Base-by-base conservation (phyloP, 1,284 basidiomycete species). In the Pseudozyma thailandica region DNA sequence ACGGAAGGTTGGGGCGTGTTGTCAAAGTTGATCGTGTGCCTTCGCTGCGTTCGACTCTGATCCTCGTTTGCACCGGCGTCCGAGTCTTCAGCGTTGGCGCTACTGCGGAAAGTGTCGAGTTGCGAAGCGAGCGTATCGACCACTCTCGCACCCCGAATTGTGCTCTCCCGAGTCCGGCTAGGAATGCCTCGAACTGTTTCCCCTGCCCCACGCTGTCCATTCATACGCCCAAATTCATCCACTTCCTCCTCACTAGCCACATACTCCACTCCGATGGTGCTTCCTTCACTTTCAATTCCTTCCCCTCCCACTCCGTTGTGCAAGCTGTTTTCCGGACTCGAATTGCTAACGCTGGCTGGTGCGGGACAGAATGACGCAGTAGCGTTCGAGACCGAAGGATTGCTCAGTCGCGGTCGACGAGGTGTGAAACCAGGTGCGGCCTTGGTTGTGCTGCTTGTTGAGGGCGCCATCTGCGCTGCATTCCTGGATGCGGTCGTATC, bases 361-460 rank as follows among this genome's bases (percentile, higher is more conserved):
- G 54, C 48, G 13, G 66, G 52, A n/a, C 64, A 56, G 20, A 50
- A 63, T 0, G 57, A 60, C 0, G 71, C 71, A 8, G 71, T 73
- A 23, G 71, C 71, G 28, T 68, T 73, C 28, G 73, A 73, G 13
- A 73, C 70, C 4, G 63, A 69, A 2, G 73, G 73, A 37, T 73
- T 73, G 69, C 69, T 72, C 16, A 75, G 52, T 42, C 62, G 50
- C 2, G 73, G 70, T 7, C 60, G 53, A 35, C 70, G 63, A 16
- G 70, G 73, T n/a, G 56, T 62, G 25, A 75, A 68, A 13, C 48
- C 52, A 5, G 39, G 56, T 25, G 63, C 31, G 9, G 56, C 45
- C 30, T 49, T 48, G 3, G 51, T 6, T 3, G 44, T 16, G 7
- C 37, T 44, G 18, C 33, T 25, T 2, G 43, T 10, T 20, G 48